Conservation (phyloP, 768 basidiomycete species). For the Leccinum rimulosum region DNA sequence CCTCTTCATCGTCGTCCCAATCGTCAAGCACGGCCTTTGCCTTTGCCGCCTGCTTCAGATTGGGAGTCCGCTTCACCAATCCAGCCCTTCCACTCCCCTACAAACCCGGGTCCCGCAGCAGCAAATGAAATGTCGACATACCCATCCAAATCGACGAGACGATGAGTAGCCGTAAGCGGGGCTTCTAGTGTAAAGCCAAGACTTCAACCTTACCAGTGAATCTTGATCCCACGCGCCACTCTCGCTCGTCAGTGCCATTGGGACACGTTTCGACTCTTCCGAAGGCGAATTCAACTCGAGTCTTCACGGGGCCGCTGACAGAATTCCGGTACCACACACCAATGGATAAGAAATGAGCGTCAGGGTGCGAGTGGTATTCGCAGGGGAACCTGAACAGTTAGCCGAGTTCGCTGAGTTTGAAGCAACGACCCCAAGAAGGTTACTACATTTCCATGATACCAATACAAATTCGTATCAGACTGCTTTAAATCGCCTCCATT, state of each 20-base stretch:
- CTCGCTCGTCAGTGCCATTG: slow-evolving; percentile 15
- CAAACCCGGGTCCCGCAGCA: not conserved
- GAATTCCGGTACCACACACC: not conserved
- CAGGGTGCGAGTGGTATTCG: not conserved
- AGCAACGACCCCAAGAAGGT: not conserved
- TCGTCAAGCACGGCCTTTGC: slow-evolving; percentile 40
- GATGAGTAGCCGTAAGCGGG: slow-evolving; percentile 13
- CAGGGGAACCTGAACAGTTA: not conserved
- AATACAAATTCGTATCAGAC: slow-evolving; percentile 1
- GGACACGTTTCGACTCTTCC: not conserved
- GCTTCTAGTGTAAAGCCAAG: not conserved
- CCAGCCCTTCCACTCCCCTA: slow-evolving; percentile 7
- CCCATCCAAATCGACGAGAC: not conserved
- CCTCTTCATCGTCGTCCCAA: slow-evolving; percentile 59
- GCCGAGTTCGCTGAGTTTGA: slow-evolving; percentile 23
- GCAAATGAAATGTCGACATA: not conserved
- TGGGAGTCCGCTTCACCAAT: slow-evolving; percentile 2
- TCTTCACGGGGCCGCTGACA: not conserved
- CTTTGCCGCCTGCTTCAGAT: slow-evolving; percentile 1
- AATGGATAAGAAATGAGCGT: slow-evolving; percentile 1
- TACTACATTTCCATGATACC: not conserved
- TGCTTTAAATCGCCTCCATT: not conserved
- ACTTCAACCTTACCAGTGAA: slow-evolving; percentile 8
- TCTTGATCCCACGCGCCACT: slow-evolving; percentile 20
- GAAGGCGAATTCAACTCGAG: not conserved